Base-by-base conservation (phyloP, 148 eudicot genomes). In the Chenopodium album region DNA sequence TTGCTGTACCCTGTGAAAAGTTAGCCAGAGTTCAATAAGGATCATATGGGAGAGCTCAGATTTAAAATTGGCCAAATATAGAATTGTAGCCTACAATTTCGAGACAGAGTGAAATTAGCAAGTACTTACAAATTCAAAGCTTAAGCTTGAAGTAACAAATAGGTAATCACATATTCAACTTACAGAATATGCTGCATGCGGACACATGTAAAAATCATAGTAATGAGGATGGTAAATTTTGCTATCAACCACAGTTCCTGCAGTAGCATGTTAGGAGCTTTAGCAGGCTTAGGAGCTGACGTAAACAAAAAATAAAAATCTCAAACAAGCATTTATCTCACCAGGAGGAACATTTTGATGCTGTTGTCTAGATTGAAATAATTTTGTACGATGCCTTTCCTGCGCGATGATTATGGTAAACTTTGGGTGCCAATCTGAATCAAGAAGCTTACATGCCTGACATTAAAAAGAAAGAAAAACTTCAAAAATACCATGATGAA, bases 161-260 rank as follows among this genome's bases (percentile, higher is more conserved):
- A 23, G 23, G 23, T 23, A 41, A 41, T 41, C 7, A 41, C 7
- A 41, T 0, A 41, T 41, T 64, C 32, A 64, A 64, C 68, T 64
- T 64, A 64, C 68, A 23, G 13, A 3, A 64, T n/a, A 7, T 23
- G 68, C 88, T 1, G 88, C 86, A 41, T 86, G 88, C 1, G 88
- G 85, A 26, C 88, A 81, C 71, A 81, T 65, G 72, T 81, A 81
- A 34, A 81, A 81, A 67, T 81, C 83, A 63, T 85, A 74, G 80
- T 79, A 68, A 44, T 77, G 63, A 1, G 87, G 87, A 72, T 85
- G 87, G 48, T 85, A 85, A 28, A 85, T 77, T 65, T 70, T 82
- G 32, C 73, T 86, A 76, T 86, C 88, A 54, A 86, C 78, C 2
- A 86, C 80, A 46, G 88, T 86, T 9, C 86, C 86, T 84, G 80